These are phyloP conservation scores for Clitopilus hobsonii DNA, from an alignment of 768 basidiomycete genomes.

Conservation along the genomic window DNA sequence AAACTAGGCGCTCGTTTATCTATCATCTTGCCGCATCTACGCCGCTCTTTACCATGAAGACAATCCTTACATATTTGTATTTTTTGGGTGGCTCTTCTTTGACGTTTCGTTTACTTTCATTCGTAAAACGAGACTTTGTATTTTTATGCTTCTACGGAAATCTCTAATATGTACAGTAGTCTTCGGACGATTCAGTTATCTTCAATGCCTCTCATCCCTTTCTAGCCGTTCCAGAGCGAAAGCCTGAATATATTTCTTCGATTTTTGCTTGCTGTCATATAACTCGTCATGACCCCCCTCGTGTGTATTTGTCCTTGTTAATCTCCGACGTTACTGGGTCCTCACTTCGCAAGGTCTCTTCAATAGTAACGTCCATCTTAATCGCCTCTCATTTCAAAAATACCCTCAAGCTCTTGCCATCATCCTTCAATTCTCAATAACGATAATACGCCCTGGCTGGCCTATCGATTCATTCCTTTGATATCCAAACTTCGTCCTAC, in stretches of 20 bases:
- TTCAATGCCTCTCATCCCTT: neutral
- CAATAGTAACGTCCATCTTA: no score
- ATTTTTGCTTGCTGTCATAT: neutral
- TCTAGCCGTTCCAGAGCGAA: neutral
- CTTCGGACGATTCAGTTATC: neutral
- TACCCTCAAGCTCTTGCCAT: neutral
- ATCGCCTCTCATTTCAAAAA: neutral
- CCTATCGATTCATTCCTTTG: neutral
- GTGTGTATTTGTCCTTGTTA: neutral
- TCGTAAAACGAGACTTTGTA: neutral
- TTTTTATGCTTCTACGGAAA: neutral
- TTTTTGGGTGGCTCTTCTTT: no score
- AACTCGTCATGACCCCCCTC: neutral
- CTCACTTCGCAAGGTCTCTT: no score
- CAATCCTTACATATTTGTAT: no score
- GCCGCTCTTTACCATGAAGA: no score
- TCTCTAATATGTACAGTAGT: neutral
- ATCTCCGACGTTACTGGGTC: neutral
- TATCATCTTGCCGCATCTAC: neutral
- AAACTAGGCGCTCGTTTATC: neutral
- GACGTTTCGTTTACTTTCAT: neutral
- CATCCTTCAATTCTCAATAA: neutral
- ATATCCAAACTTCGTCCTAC: slow-evolving; percentile 3
- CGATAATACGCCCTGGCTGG: neutral
- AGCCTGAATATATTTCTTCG: neutral